Evolutionary conservation across 306 rosid genomes (phyloP).

Genomic region (Astragalus glycyphyllos): DNA sequence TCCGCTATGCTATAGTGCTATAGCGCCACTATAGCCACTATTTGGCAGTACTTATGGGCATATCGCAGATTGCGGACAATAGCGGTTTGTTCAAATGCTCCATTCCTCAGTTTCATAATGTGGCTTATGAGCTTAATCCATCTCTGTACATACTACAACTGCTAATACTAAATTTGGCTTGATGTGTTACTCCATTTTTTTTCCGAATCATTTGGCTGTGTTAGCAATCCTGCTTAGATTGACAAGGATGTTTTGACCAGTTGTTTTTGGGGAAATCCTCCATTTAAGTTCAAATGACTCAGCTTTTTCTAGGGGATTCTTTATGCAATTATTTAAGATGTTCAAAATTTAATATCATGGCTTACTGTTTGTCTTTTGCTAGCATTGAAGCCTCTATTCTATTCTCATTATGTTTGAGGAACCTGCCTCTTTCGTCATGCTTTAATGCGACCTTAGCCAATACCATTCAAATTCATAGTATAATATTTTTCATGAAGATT

Average conservation of each 20-base stretch:
- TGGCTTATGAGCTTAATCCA: constrained; percentile 1
- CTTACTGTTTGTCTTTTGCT: constrained; percentile 16
- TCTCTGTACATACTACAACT: not conserved
- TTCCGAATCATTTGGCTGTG: constrained; percentile 10
- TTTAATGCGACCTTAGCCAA: constrained; percentile 11
- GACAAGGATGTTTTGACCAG: not conserved
- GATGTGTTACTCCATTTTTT: constrained; percentile 18
- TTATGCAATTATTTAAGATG: not conserved
- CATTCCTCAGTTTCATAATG: not conserved
- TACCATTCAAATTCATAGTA: not conserved
- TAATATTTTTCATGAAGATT: constrained; percentile 27
- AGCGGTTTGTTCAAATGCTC: not conserved
- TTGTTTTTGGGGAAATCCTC: not conserved
- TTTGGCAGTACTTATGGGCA: too few species aligned
- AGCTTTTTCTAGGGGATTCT: not conserved
- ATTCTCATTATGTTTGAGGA: not conserved
- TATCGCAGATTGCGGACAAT: too few species aligned
- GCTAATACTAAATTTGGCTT: constrained; percentile 12
- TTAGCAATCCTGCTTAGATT: not conserved
- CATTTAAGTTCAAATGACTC: constrained; percentile 9
- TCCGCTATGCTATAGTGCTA: too few species aligned
- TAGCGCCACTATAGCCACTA: too few species aligned
- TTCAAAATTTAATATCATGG: constrained; percentile 4
- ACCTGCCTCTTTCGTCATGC: constrained; percentile 19
- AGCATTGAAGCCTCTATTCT: constrained; percentile 10